Percentiles rank a stretch among this genome's conserved stretches.
Evolutionary conservation across 805 yeast species (phyloP).

Genomic region (Suhomyces emberorum): DNA sequence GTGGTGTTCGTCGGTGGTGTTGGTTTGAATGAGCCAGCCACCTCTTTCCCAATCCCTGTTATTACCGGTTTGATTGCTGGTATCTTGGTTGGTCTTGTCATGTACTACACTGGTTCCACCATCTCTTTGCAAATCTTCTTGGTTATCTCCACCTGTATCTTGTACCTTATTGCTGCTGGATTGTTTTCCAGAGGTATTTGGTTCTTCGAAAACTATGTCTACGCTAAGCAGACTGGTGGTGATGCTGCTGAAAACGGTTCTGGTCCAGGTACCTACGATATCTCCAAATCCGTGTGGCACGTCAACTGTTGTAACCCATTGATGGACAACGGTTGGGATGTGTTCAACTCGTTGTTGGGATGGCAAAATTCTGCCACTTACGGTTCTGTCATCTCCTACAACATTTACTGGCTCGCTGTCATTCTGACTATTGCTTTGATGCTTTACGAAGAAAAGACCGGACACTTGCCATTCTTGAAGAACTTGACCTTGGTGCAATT

Average conservation of each 20-base stretch:
- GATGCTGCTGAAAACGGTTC: conserved; percentile 91
- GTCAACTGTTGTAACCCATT: conserved; percentile 97
- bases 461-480: conserved; percentile 73
- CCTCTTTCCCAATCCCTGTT: conserved; percentile 92
- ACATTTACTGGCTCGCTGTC: conserved; percentile 78
- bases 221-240: conserved; percentile 74
- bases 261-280: conserved; percentile 94
- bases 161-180: conserved; percentile 89
- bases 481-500: conserved; percentile 29
- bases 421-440: conserved; percentile 55
- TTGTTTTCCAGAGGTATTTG: conserved; percentile 91
- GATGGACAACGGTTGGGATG: conserved; percentile 92
- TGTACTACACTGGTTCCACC: conserved; percentile 80
- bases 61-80: conserved; percentile 84
- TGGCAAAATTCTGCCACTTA: conserved; percentile 97
- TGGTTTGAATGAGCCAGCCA: conserved; percentile 43
- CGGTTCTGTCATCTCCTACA: conserved; percentile 87
- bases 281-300: conserved; percentile 82
- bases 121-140: conserved; percentile 85
- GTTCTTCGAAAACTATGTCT: conserved; percentile 74
- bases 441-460: conserved; percentile 80
- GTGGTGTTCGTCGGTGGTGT: conserved; percentile 47
- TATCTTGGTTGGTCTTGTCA: conserved; percentile 57
- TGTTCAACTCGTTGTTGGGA: conserved; percentile 89
- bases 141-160: conserved; percentile 80